A percentile compares a stretch with the other conserved stretches of the same genome.
phyloP scores from a whole-genome alignment of 1,139 yeast genomes.

The Suhomyces kunorum region DNA sequence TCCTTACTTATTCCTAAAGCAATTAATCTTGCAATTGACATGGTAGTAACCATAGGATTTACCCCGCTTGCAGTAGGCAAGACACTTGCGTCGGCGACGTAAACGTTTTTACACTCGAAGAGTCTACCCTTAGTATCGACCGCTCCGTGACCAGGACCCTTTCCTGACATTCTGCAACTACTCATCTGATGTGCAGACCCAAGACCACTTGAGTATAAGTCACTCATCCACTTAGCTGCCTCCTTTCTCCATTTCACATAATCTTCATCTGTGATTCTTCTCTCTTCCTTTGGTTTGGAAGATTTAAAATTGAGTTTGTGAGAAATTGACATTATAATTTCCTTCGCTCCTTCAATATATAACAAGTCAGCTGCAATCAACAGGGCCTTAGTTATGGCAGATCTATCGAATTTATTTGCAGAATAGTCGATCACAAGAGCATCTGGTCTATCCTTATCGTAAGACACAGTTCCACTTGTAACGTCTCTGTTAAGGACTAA shows the following conservation, averaged over 20 bases:
- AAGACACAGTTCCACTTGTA: slow-evolving; percentile 42
- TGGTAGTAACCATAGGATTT: slow-evolving; percentile 52
- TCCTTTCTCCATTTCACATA: slow-evolving; percentile 47
- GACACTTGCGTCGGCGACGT: slow-evolving; percentile 58
- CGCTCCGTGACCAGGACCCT: slow-evolving; percentile 51
- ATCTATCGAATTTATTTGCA: slow-evolving; percentile 44
- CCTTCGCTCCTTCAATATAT: slow-evolving; percentile 54
- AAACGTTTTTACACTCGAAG: slow-evolving; percentile 54
- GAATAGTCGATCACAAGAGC: slow-evolving; percentile 42
- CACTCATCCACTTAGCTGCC: slow-evolving; percentile 31
- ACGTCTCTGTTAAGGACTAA: slow-evolving; percentile 54
- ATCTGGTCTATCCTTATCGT: slow-evolving; percentile 40
- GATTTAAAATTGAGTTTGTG: slow-evolving; percentile 43
- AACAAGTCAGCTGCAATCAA: slow-evolving; percentile 48
- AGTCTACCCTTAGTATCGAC: slow-evolving; percentile 51
- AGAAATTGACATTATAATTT: slow-evolving; percentile 43
- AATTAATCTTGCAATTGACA: slow-evolving; percentile 44
- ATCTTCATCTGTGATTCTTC: slow-evolving; percentile 47
- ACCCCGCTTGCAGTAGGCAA: slow-evolving; percentile 64
- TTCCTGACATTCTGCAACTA: slow-evolving; percentile 55
- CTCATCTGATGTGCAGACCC: slow-evolving; percentile 69
- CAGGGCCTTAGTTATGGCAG: slow-evolving; percentile 43
- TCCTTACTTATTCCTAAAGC: slow-evolving; percentile 39
- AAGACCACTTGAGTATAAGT: slow-evolving; percentile 32
- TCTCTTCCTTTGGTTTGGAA: slow-evolving; percentile 41